phyloP scores from a whole-genome alignment of 768 basidiomycete species.

The Russula foetens region DNA sequence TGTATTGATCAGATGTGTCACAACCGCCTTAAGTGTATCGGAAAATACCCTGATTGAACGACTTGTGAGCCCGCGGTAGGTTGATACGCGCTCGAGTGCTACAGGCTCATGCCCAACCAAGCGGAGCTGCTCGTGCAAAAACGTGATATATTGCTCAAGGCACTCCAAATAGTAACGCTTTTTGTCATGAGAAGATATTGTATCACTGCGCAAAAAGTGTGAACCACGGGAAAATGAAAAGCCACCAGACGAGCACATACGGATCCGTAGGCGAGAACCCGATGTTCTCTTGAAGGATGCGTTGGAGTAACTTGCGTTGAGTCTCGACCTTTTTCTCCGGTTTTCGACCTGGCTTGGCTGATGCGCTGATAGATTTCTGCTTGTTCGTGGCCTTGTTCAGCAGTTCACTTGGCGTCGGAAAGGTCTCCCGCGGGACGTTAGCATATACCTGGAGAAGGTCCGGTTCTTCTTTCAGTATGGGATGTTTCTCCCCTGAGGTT shows the following conservation, averaged over 20 bases:
- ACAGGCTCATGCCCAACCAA: constrained; percentile 41
- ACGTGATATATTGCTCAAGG: constrained; percentile 61
- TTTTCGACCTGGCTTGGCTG: constrained; percentile 2
- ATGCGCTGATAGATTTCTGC: constrained; percentile 4
- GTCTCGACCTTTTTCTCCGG: constrained; percentile 31
- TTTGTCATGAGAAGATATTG: constrained; percentile 74
- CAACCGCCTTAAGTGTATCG: not conserved
- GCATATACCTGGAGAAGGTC: constrained; percentile 20
- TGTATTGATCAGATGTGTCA: not conserved
- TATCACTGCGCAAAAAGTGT: constrained; percentile 37
- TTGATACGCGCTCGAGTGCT: constrained; percentile 41
- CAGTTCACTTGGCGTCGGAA: constrained; percentile 61
- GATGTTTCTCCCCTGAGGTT: not conserved
- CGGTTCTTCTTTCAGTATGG: not conserved
- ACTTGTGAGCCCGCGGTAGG: constrained; percentile 49
- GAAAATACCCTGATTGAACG: constrained; percentile 51
- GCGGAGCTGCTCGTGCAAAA: constrained; percentile 52
- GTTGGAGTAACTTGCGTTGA: constrained; percentile 48
- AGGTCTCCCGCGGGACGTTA: constrained; percentile 27
- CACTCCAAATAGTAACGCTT: constrained; percentile 68
- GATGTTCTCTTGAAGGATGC: constrained; percentile 46
- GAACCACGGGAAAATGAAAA: not conserved
- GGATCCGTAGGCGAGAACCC: constrained; percentile 56
- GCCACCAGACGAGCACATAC: constrained; percentile 31
- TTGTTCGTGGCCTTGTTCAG: constrained; percentile 34